phyloP scores from a whole-genome alignment of 2,329 filamentous ascomycete genomes.

The Acrocalymma vagum region DNA sequence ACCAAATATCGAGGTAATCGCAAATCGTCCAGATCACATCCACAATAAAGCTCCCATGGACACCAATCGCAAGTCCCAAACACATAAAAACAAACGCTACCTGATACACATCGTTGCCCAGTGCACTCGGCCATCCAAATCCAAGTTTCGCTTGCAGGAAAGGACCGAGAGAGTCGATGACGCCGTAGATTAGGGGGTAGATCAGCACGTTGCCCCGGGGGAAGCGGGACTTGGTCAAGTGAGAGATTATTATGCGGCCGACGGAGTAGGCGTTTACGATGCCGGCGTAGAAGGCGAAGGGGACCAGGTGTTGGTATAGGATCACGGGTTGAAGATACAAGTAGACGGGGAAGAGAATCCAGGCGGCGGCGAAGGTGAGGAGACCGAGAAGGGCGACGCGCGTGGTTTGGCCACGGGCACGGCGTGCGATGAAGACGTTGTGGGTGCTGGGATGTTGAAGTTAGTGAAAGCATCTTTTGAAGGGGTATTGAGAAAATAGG shows the following conservation, averaged over 20 bases:
- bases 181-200: conserved; percentile 78
- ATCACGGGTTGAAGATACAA: conserved; percentile 86
- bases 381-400: conserved; percentile 83
- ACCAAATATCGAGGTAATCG: conserved; percentile 98
- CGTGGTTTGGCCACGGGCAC: conserved; percentile 74
- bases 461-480: conserved; percentile 12
- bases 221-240: conserved; percentile 86
- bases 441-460: conserved; percentile 64
- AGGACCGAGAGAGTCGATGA: conserved; percentile 83
- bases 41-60: conserved; percentile 97
- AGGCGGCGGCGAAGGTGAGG: conserved; percentile 79
- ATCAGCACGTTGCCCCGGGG: conserved; percentile 89
- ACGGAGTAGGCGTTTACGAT: conserved; percentile 95
- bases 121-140: conserved; percentile 56
- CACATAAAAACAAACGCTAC: conserved; percentile 91
- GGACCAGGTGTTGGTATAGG: conserved; percentile 82
- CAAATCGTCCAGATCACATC: conserved; percentile 98
- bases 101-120: conserved; percentile 76
- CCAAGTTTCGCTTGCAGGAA: conserved; percentile 58
- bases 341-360: conserved; percentile 80
- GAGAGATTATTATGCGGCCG: conserved; percentile 93
- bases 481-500: too few species aligned
- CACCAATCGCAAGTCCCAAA: conserved; percentile 81
- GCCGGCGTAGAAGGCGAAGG: conserved; percentile 88
- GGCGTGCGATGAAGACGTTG: conserved; percentile 86